Conservation (phyloP, 2,329 filamentous ascomycete species). For the Arachnomyces sp. region DNA sequence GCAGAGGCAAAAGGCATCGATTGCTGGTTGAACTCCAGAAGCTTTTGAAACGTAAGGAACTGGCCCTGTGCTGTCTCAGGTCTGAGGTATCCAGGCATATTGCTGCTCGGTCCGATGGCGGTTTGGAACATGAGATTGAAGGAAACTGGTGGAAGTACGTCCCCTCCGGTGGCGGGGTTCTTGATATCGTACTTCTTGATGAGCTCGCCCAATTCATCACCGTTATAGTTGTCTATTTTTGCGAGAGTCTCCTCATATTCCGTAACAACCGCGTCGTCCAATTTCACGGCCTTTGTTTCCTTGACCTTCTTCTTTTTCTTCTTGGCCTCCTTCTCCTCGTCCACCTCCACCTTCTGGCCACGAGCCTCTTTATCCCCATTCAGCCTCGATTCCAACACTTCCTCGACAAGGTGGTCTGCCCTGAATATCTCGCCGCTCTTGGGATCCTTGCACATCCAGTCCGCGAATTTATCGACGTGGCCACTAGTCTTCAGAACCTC, state of each 20-base stretch:
- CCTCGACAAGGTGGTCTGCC: slow-evolving; percentile 93
- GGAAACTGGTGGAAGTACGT: slow-evolving; percentile 70
- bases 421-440: slow-evolving; percentile 95
- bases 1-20: slow-evolving; percentile 96
- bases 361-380: slow-evolving; percentile 90
- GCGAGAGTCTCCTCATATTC: slow-evolving; percentile 90
- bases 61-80: slow-evolving; percentile 97
- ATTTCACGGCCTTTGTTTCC: slow-evolving; percentile 68
- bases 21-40: slow-evolving; percentile 92
- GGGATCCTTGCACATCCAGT: slow-evolving; percentile 99
- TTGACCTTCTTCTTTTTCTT: slow-evolving; percentile 86
- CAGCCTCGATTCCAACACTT: slow-evolving; percentile 76
- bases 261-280: slow-evolving; percentile 75
- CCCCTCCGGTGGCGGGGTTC: slow-evolving; percentile 71
- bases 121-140: slow-evolving; percentile 99
- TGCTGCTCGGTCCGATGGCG: slow-evolving; percentile 83
- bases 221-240: slow-evolving; percentile 91
- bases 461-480: slow-evolving; percentile 95
- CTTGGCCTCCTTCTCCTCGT: slow-evolving; percentile 73
- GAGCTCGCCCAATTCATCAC: slow-evolving; percentile 72
- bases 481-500: slow-evolving; percentile 92
- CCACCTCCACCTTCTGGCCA: slow-evolving; percentile 58
- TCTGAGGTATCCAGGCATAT: slow-evolving; percentile 73
- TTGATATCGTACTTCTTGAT: slow-evolving; percentile 88
- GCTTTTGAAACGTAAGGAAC: slow-evolving; percentile 93